Evolutionary conservation across 352 stramenopile genomes (phyloP), one percentile per base, ranked within the genome.

Genomic region (Salisapilia sapeloensis): DNA sequence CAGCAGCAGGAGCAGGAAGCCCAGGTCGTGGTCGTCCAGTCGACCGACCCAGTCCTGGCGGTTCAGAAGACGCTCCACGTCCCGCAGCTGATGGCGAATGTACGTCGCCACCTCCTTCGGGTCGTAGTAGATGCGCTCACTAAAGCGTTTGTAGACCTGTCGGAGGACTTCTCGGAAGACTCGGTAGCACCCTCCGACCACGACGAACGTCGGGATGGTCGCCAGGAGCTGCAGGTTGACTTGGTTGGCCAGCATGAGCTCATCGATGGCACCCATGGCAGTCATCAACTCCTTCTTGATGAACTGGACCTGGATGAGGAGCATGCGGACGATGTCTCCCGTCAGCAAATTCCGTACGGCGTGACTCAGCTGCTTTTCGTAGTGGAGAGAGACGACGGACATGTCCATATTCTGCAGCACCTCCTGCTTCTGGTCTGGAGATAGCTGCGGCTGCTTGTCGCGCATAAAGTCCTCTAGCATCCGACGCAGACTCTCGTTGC

Each of bases 201-300:
- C 50, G 20, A 89, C 48, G 40, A 89, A 85, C 42, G 71, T 89
- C 1, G 72, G 72, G 12, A 89, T 60, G 2, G 72, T 89, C n/a
- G 72, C 72, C 37, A 89, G 50, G 35, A 89, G 69, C 50, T 89
- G 72, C 49, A 89, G 40, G 42, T 85, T 89, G 24, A 89, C 62
- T 42, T 89, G 72, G 39, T 89, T 89, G 16, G 72, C 69, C 46
- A 85, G 65, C 72, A 89, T 89, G 38, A 89, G 53, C 42, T 85
- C 69, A 31, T 89, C 72, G 42, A 89, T 85, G 12, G 72, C 72
- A 15, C 71, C 69, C 72, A 89, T 89, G 12, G 72, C 72, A 14
- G 85, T 69, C 69, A 89, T 85, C 16, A 89, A 50, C 44, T 89
- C 72, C 35, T 89, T 89, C 48, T 89, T 89, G 58, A 89, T 89